Evolutionary conservation across 2,329 filamentous ascomycete genomes (phyloP).

Genomic region (Diaporthe sp.): DNA sequence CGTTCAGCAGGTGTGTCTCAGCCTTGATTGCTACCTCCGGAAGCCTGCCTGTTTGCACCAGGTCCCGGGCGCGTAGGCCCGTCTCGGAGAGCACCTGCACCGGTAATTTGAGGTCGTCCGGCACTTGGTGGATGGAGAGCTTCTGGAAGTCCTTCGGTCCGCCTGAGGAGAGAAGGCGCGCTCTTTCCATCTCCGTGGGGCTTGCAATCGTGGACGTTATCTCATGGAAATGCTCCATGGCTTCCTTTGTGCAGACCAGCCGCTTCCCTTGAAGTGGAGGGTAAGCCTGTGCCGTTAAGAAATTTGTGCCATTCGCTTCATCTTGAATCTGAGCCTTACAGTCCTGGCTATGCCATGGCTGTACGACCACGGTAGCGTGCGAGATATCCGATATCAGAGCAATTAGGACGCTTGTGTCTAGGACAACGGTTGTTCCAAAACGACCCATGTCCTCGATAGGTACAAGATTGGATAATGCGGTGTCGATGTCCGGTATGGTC

Average conservation of each 20-base stretch:
- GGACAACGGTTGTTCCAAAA: constrained; percentile 61
- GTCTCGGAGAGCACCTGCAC: constrained; percentile 27
- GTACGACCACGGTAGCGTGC: constrained; percentile 59
- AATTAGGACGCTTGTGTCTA: constrained; percentile 79
- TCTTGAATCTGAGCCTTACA: constrained; percentile 78
- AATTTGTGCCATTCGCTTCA: constrained; percentile 69
- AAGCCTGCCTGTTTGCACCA: constrained; percentile 31
- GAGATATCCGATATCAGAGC: constrained; percentile 82
- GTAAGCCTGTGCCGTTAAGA: constrained; percentile 69
- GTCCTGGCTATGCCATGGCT: constrained; percentile 65
- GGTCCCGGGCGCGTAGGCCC: background rate
- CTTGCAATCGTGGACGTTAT: constrained; percentile 77
- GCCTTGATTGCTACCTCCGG: constrained; percentile 33
- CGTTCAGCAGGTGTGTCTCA: constrained; percentile 30
- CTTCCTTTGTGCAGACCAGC: constrained; percentile 77
- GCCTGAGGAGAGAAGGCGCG: constrained; percentile 66
- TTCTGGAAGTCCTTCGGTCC: constrained; percentile 28
- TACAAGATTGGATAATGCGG: constrained; percentile 46
- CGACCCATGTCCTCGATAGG: constrained; percentile 42
- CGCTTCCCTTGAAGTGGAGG: constrained; percentile 68
- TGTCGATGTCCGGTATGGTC: constrained; percentile 42
- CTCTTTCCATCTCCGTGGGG: constrained; percentile 70
- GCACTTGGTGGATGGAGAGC: constrained; percentile 33
- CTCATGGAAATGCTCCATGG: constrained; percentile 75
- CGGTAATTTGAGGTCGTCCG: constrained; percentile 36